Base-by-base conservation (phyloP, 2,329 filamentous ascomycete genomes). In the Colletotrichum sublineola region DNA sequence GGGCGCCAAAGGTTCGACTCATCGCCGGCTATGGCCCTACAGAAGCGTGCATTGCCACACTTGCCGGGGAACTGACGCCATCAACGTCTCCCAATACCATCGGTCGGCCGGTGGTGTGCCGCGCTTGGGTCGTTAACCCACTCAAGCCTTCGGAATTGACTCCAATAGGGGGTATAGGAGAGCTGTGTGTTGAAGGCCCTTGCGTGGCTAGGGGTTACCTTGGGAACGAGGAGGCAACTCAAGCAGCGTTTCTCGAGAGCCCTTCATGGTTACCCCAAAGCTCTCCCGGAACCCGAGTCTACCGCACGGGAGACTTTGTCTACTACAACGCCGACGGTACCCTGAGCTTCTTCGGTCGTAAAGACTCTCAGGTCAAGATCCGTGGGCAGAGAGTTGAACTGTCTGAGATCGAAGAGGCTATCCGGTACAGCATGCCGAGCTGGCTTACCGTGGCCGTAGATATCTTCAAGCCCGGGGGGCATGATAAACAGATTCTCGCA, bases 281-380 rank as follows among this genome's bases (percentile, higher is more conserved):
- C 11, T 62, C 61, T 2, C 29, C 62, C 8, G 1, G 11, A 3
- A 62, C 18, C 15, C 78, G 79, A 5, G 53, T 85, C 9, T 88
- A 86, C 75, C 84, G 83, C 71, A 87, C 86, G 2, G 86, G 86
- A 5, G 87, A 88, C 74, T 78, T 88, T 1, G 86, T 80, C 1
- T 75, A 76, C 42, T 86, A 86, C 56, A 79, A 83, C 48, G 73
- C 78, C 0, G 82, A 86, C 50, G 84, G 84, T 0, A 77, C 78
- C 6, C 74, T 88, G 6, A 76, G 80, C 0, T 87, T 84, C 50
- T 71, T 88, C 24, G 87, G 87, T 12, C 81, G 87, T 38, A 86
- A 85, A 74, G 87, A 89, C 75, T 82, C 81, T 0, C 87, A 89
- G 75, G 82, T 88, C 52, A 89, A 89, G 76, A 77, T 89, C 14